phyloP scores from a whole-genome alignment of 2,329 filamentous ascomycete genomes.

The Tolypocladium cylindrosporum region DNA sequence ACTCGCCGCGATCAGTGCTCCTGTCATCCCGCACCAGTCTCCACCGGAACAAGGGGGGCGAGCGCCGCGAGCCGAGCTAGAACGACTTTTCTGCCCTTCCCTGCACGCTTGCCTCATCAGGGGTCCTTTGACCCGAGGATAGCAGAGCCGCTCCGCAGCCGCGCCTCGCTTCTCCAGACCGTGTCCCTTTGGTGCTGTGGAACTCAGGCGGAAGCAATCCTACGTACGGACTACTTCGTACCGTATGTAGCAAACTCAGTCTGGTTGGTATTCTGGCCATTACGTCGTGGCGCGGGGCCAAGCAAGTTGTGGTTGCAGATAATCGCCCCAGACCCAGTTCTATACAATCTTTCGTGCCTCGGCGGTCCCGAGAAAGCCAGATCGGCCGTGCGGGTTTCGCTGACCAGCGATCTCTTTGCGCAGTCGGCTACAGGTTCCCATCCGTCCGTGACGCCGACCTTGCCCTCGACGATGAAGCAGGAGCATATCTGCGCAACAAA shows the following conservation, averaged over 20 bases:
- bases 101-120: neutral
- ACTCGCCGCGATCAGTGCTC: neutral
- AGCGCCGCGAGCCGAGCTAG: slow-evolving; percentile 1
- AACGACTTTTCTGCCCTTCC: neutral
- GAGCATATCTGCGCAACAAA: neutral
- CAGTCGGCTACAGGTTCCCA: neutral
- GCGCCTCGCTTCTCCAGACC: neutral
- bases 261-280: neutral
- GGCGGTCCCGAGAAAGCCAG: neutral
- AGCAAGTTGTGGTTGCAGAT: neutral
- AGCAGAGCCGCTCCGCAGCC: neutral
- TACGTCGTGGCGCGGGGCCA: neutral
- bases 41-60: neutral
- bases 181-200: no score
- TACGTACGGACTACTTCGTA: no score
- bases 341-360: neutral
- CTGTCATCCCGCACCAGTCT: neutral
- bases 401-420: neutral
- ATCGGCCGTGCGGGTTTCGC: neutral
- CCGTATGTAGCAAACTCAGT: neutral
- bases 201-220: neutral
- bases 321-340: neutral
- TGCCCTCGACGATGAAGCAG: neutral
- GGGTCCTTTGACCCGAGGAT: neutral
- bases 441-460: neutral